These are phyloP conservation scores for Podosphaera aphanis DNA, from an alignment of 2,329 filamentous ascomycete genomes.

Conservation along the genomic window DNA sequence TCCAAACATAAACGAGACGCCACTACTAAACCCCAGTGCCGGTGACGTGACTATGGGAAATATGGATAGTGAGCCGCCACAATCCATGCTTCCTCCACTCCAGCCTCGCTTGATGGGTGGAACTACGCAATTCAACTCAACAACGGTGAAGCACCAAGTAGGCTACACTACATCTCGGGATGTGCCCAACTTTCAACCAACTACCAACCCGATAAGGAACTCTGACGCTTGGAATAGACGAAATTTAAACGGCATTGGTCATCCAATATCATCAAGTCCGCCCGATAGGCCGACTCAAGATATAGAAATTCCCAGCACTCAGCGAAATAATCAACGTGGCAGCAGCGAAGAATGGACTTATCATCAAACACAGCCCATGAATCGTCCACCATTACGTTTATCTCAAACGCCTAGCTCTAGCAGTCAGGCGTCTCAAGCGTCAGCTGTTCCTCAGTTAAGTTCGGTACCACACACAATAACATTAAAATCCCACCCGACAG, in stretches of 20 bases:
- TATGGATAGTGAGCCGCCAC: constrained; percentile 21
- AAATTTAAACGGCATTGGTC: constrained; percentile 37
- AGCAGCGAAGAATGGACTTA: constrained; percentile 33
- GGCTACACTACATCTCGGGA: constrained; percentile 20
- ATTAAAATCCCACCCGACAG: constrained; percentile 8
- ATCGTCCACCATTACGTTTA: constrained; percentile 17
- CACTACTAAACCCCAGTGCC: constrained; percentile 21
- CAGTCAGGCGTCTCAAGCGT: constrained; percentile 14
- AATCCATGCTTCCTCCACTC: constrained; percentile 25
- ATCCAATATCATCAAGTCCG: constrained; percentile 13
- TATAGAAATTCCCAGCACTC: constrained; percentile 28
- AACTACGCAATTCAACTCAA: constrained; percentile 21
- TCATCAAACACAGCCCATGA: constrained; percentile 31
- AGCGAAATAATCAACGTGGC: constrained; percentile 13
- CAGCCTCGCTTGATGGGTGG: constrained; percentile 20
- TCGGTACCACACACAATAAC: constrained; percentile 11
- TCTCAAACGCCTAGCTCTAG: constrained; percentile 14
- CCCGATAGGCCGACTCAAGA: constrained; percentile 9
- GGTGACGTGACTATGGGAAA: constrained; percentile 41
- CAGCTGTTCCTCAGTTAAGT: constrained; percentile 19
- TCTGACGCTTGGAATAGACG: constrained; percentile 47
- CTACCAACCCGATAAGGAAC: constrained; percentile 63
- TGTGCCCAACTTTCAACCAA: constrained; percentile 64
- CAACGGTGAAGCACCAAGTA: constrained; percentile 8
- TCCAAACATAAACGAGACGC: constrained; percentile 31